Evolutionary conservation across 768 basidiomycete genomes (phyloP).

Genomic region (Sporobolomyces phaffii): DNA sequence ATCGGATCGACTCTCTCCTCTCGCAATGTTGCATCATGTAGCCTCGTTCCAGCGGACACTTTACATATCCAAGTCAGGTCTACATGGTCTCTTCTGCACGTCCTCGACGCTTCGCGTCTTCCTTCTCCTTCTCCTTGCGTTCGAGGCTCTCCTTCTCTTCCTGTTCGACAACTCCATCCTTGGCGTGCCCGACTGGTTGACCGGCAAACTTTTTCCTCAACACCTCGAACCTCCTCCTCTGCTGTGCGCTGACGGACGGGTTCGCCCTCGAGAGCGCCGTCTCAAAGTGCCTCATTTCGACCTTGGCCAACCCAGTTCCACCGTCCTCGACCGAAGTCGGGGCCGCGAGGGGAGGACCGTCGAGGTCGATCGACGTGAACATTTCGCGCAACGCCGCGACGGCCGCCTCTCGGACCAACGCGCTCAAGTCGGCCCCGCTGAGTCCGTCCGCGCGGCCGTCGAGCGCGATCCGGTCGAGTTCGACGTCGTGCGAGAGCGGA

Average conservation of each 20-base stretch:
- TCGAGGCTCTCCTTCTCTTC: conserved; percentile 10
- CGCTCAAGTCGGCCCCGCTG: conserved; percentile 88
- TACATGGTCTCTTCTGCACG: background rate
- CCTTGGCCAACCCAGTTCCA: conserved; percentile 48
- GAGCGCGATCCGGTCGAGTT: conserved; percentile 64
- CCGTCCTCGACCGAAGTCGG: conserved; percentile 36
- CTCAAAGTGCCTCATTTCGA: conserved; percentile 64
- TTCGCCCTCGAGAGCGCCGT: conserved; percentile 70
- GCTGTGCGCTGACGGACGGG: conserved; percentile 75
- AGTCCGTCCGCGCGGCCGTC: conserved; percentile 67
- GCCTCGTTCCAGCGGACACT: background rate
- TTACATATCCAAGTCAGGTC: background rate
- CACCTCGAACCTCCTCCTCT: conserved; percentile 74
- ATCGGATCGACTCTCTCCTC: background rate
- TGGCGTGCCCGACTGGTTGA: conserved; percentile 48
- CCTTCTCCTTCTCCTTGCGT: background rate
- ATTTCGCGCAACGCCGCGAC: conserved; percentile 37
- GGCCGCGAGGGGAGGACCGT: conserved; percentile 70
- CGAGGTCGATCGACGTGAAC: conserved; percentile 52
- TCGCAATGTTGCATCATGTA: background rate
- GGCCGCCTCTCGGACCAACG: conserved; percentile 86
- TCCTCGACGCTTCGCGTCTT: background rate
- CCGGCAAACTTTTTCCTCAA: conserved; percentile 79
- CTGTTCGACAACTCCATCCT: conserved; percentile 24
- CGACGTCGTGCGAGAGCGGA: conserved; percentile 56